These are phyloP conservation scores for Aspergillus felis DNA, from an alignment of 2,329 filamentous ascomycete species.

Conservation along the genomic window DNA sequence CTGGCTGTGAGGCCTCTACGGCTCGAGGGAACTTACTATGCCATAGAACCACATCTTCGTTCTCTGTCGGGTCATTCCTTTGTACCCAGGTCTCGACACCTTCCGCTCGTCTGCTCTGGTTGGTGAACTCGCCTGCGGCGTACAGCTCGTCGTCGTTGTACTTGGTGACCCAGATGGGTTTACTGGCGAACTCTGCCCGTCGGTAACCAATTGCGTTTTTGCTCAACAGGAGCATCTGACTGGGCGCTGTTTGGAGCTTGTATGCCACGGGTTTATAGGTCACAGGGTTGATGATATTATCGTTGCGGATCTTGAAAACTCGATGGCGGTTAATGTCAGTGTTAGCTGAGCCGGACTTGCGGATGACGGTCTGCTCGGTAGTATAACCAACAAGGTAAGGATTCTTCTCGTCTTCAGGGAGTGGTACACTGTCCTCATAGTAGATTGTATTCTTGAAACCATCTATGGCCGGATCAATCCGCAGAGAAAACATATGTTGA, in stretches of 20 bases:
- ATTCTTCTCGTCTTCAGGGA: conserved; percentile 53
- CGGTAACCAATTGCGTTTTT: conserved; percentile 46
- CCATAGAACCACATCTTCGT: conserved; percentile 43
- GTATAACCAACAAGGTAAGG: conserved; percentile 52
- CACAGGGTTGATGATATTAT: conserved; percentile 48
- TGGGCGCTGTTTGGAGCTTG: conserved; percentile 54
- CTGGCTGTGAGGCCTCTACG: neutral
- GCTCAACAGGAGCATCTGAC: conserved; percentile 55
- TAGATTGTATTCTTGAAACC: conserved; percentile 54
- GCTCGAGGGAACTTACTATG: conserved; percentile 28
- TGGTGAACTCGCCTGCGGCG: conserved; percentile 54
- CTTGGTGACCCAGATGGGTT: conserved; percentile 54
- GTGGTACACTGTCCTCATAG: conserved; percentile 57
- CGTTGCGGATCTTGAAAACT: conserved; percentile 58
- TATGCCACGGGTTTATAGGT: conserved; percentile 54
- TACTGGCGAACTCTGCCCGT: conserved; percentile 53
- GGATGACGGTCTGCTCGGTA: conserved; percentile 46
- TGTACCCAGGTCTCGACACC: conserved; percentile 53
- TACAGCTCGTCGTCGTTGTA: conserved; percentile 52
- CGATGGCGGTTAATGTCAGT: conserved; percentile 48
- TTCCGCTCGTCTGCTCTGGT: conserved; percentile 52
- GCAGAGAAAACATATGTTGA: conserved; percentile 71
- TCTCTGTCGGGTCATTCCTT: conserved; percentile 45
- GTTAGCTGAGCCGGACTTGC: conserved; percentile 46
- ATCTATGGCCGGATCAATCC: conserved; percentile 60